Percentiles rank a stretch among this genome's conserved stretches.
Evolutionary conservation across 306 rosid species (phyloP).

Genomic region (Cicer yamashitae): DNA sequence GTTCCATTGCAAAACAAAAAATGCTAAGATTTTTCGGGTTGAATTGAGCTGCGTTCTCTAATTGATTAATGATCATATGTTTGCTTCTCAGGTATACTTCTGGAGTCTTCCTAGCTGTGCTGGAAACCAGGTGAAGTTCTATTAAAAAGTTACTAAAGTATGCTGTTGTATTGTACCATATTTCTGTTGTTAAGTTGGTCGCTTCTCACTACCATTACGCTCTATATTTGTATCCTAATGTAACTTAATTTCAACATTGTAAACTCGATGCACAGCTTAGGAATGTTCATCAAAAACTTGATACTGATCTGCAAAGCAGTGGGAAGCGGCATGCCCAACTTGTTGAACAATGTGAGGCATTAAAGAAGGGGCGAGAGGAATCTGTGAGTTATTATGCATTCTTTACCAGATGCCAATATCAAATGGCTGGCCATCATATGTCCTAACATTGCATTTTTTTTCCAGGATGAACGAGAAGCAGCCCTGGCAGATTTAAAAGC

Average conservation of each 20-base stretch:
- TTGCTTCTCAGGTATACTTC: slow-evolving; percentile 76
- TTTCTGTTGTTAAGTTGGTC: slow-evolving; percentile 41
- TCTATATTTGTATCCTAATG: slow-evolving; percentile 1
- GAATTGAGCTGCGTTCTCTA: background rate
- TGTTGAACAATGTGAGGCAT: slow-evolving; percentile 63
- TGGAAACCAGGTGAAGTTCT: slow-evolving; percentile 84
- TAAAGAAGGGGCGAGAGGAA: slow-evolving; percentile 90
- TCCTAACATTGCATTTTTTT: slow-evolving; percentile 34
- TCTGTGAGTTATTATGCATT: slow-evolving; percentile 66
- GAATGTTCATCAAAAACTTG: slow-evolving; percentile 75
- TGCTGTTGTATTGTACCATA: slow-evolving; percentile 35
- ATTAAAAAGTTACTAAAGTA: background rate
- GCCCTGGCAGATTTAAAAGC: slow-evolving; percentile 78
- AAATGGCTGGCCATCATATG: slow-evolving; percentile 23
- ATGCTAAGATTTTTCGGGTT: slow-evolving; percentile 15
- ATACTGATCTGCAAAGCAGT: slow-evolving; percentile 72
- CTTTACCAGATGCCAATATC: slow-evolving; percentile 33
- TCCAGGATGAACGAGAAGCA: slow-evolving; percentile 80
- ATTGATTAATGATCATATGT: background rate
- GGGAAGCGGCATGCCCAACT: slow-evolving; percentile 69
- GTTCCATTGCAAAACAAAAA: background rate
- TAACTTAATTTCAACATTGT: slow-evolving; percentile 26
- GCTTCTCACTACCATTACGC: background rate
- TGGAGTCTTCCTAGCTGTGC: slow-evolving; percentile 99
- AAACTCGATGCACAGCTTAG: slow-evolving; percentile 65